A percentile compares a stretch with the other conserved stretches of the same genome.
These are phyloP conservation scores for Xylariaceae sp. DNA, from an alignment of 2,329 filamentous ascomycete genomes.

Conservation along the genomic window DNA sequence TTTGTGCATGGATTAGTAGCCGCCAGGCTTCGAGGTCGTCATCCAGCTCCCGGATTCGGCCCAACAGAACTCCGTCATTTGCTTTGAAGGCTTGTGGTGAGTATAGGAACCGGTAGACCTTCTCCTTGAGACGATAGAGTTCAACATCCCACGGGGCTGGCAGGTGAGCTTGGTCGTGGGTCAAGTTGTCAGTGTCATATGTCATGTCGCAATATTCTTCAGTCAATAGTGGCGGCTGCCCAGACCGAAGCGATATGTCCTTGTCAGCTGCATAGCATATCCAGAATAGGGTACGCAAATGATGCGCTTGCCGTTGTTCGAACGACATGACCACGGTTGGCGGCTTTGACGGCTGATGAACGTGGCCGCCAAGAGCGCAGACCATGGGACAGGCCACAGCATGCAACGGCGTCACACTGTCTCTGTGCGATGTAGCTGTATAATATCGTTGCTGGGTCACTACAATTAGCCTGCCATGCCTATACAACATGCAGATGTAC, in stretches of 20 bases:
- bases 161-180: background rate
- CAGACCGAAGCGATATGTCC: conserved; percentile 6
- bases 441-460: background rate
- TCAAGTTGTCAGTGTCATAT: background rate
- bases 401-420: background rate
- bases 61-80: background rate
- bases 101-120: background rate
- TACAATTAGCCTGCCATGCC: background rate
- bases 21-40: conserved; percentile 5
- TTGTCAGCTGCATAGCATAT: conserved; percentile 4
- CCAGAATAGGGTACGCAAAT: conserved; percentile 4
- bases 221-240: conserved; percentile 4
- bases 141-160: background rate
- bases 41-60: conserved; percentile 2
- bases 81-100: conserved; percentile 1
- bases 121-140: conserved; percentile 4
- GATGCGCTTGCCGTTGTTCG: background rate
- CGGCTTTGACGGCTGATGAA: background rate
- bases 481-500: background rate
- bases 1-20: background rate
- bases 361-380: conserved; percentile 3
- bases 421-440: background rate
- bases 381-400: conserved; percentile 4
- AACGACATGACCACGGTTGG: background rate
- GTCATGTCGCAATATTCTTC: conserved; percentile 8